phyloP scores from a whole-genome alignment of 176 grass and related monocot species.

The Cocos nucifera region DNA sequence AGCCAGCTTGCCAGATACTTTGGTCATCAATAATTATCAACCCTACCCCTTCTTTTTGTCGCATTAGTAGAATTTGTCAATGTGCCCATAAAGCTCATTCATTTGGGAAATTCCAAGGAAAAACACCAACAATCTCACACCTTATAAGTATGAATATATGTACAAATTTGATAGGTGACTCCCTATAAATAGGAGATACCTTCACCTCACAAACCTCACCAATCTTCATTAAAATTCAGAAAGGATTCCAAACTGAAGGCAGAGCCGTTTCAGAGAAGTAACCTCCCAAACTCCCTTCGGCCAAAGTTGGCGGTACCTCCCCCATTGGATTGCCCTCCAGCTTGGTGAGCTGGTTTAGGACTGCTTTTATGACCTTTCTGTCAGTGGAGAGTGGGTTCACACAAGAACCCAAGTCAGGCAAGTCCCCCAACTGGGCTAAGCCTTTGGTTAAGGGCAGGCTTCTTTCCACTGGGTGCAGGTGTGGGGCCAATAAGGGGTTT shows the following conservation, averaged over 20 bases:
- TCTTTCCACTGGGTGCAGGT: slow-evolving; percentile 27
- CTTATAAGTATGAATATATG: too few species aligned
- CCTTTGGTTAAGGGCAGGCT: slow-evolving; percentile 25
- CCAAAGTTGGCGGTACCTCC: slow-evolving; percentile 17
- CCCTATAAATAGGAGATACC: not conserved
- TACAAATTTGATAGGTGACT: too few species aligned
- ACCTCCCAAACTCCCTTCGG: slow-evolving; percentile 5
- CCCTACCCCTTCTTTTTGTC: too few species aligned
- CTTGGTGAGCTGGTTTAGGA: slow-evolving; percentile 47
- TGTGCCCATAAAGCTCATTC: too few species aligned
- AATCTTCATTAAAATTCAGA: slow-evolving; percentile 2
- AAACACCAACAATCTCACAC: too few species aligned
- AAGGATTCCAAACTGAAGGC: slow-evolving; percentile 15
- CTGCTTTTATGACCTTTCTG: slow-evolving; percentile 34
- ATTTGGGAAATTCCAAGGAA: too few species aligned
- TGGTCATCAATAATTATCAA: too few species aligned
- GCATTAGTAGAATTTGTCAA: too few species aligned
- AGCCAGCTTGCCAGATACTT: too few species aligned
- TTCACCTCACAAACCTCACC: not conserved
- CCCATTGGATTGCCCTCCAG: slow-evolving; percentile 20
- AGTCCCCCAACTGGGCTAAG: not conserved
- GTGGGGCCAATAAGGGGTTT: slow-evolving; percentile 19
- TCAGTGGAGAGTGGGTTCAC: slow-evolving; percentile 29
- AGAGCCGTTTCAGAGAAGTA: slow-evolving; percentile 7
- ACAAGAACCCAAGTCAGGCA: slow-evolving; percentile 23